These are phyloP conservation scores for Beta corolliflora DNA, from an alignment of 179 eudicot genomes.

Conservation along the genomic window DNA sequence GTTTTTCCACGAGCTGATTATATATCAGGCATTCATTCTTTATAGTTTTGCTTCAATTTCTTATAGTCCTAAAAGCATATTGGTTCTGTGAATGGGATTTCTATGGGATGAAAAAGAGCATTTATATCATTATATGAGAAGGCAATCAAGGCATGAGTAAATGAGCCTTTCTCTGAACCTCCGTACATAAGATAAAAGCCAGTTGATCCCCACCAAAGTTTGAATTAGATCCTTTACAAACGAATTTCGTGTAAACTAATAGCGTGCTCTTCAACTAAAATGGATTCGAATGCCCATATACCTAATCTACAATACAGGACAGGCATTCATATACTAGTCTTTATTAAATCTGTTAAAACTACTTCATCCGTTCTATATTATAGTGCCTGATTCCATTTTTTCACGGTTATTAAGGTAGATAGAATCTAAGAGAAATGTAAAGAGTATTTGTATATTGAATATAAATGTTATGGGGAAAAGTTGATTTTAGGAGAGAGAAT, in stretches of 20 bases:
- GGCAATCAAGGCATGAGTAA: not conserved
- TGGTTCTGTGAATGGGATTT: not conserved
- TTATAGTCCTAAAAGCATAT: too few relatives aligned
- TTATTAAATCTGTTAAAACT: not conserved
- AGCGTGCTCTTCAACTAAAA: not conserved
- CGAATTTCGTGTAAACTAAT: not conserved
- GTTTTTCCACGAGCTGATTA: too few relatives aligned
- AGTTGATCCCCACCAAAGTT: not conserved
- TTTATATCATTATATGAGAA: not conserved
- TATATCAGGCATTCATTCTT: too few relatives aligned
- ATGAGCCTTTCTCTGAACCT: not conserved
- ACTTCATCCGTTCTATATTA: too few relatives aligned
- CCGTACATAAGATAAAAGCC: not conserved
- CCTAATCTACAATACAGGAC: not conserved
- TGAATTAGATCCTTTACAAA: not conserved
- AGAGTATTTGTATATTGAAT: too few relatives aligned
- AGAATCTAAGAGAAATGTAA: too few relatives aligned
- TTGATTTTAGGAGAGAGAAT: too few relatives aligned
- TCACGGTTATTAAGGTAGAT: too few relatives aligned
- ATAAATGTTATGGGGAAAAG: too few relatives aligned
- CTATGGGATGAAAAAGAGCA: not conserved
- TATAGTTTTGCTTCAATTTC: too few relatives aligned
- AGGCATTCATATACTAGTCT: not conserved
- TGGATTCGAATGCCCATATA: not conserved
- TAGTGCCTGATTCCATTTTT: too few relatives aligned